phyloP scores from a whole-genome alignment of 176 grass and related monocot species.

The Zoysia pacifica region DNA sequence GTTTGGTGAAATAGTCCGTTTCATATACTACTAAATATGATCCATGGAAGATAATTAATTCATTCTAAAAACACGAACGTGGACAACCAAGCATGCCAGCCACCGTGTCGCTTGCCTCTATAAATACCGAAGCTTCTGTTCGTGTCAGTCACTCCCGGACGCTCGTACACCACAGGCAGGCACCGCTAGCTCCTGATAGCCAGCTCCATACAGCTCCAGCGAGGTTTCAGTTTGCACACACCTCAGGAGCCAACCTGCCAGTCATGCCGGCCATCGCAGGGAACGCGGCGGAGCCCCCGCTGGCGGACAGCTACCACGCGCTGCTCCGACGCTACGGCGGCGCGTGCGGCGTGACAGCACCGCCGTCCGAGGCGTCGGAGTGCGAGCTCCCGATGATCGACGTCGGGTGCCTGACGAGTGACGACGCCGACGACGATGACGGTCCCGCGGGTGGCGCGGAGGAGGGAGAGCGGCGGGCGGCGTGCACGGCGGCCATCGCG shows the following conservation, averaged over 20 bases:
- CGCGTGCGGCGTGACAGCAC: not conserved
- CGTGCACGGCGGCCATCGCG: slow-evolving; percentile 53
- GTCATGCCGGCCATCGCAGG: slow-evolving; percentile 44
- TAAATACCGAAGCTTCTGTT: slow-evolving; percentile 7
- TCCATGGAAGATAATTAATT: too few relatives aligned
- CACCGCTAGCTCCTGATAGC: slow-evolving; percentile 13
- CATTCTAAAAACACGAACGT: too few relatives aligned
- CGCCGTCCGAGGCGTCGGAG: slow-evolving; percentile 3
- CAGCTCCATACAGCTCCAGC: not conserved
- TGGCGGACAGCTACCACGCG: slow-evolving; percentile 54
- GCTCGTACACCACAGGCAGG: not conserved
- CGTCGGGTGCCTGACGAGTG: slow-evolving; percentile 43
- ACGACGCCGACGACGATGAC: not conserved
- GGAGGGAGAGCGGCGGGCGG: slow-evolving; percentile 19
- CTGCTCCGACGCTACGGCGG: slow-evolving; percentile 30
- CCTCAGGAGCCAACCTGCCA: not conserved
- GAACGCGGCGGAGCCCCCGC: slow-evolving; percentile 50
- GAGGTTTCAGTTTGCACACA: not conserved
- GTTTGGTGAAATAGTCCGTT: too few relatives aligned
- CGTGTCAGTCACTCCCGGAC: not conserved
- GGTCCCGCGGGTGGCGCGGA: too few relatives aligned
- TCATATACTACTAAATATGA: too few relatives aligned
- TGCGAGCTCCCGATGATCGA: slow-evolving; percentile 71
- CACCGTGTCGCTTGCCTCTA: slow-evolving; percentile 4
- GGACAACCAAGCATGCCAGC: too few relatives aligned